phyloP scores from a whole-genome alignment of 345 rosid species.

The Theobroma cacao region DNA sequence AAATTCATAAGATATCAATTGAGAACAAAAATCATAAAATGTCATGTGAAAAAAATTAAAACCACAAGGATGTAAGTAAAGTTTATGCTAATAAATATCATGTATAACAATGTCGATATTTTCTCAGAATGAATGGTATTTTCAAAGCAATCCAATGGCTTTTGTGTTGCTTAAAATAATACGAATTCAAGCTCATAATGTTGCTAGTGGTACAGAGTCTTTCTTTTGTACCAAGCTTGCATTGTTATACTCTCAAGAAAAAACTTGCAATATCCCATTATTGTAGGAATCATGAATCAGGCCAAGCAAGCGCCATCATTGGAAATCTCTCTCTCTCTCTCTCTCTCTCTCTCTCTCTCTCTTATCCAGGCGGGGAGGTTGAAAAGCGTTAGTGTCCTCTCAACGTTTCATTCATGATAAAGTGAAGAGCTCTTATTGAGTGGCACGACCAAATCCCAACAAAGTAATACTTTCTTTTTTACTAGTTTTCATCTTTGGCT shows the following conservation, averaged over 20 bases:
- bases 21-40: no score
- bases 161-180: neutral
- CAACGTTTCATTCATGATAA: slow-evolving; percentile 46
- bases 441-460: slow-evolving; percentile 46
- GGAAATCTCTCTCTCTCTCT: slow-evolving; percentile 16
- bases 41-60: no score
- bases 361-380: slow-evolving; percentile 21
- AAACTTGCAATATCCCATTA: slow-evolving; percentile 18
- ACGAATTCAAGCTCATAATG: neutral
- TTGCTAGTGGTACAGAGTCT: neutral
- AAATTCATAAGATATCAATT: no score
- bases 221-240: slow-evolving; percentile 3
- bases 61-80: no score
- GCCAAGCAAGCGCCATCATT: slow-evolving; percentile 31
- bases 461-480: slow-evolving; percentile 8
- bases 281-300: slow-evolving; percentile 29
- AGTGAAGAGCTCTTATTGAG: slow-evolving; percentile 24
- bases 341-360: neutral
- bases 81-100: no score
- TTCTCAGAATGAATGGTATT: no score
- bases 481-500: slow-evolving; percentile 1
- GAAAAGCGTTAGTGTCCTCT: slow-evolving; percentile 34
- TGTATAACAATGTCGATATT: no score
- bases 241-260: neutral
- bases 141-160: no score